Percentiles rank a stretch among this genome's conserved stretches.
Evolutionary conservation across 495 filamentous ascomycete species (phyloP).

Genomic region (Neurospora sp.): DNA sequence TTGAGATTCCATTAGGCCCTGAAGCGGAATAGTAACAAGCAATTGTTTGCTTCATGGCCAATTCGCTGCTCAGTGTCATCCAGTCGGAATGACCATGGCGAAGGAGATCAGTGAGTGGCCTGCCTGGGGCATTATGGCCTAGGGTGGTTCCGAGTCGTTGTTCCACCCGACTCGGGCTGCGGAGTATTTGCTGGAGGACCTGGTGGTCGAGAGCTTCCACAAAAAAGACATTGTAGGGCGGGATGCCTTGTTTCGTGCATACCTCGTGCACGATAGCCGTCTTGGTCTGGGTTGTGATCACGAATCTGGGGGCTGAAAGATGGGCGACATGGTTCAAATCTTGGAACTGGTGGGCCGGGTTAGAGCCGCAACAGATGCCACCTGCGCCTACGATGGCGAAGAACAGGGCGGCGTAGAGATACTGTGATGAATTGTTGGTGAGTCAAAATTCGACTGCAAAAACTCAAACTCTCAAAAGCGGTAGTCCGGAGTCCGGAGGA

Average conservation of each 20-base stretch:
- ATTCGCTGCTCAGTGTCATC: not conserved
- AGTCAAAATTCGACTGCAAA: not conserved
- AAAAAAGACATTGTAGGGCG: not conserved
- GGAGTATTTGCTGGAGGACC: not conserved
- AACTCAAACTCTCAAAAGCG: not conserved
- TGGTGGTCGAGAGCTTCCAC: not conserved
- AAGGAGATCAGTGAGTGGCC: constrained; percentile 1
- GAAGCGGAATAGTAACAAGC: constrained; percentile 9
- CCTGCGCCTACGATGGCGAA: constrained; percentile 6
- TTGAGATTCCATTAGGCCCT: constrained; percentile 14
- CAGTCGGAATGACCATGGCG: not conserved
- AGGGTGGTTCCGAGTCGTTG: not conserved
- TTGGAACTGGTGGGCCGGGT: constrained; percentile 2
- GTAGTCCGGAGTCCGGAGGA: not conserved
- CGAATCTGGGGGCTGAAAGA: not conserved
- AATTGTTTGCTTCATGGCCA: not conserved
- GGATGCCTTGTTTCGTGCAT: not conserved
- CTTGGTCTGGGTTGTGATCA: constrained; percentile 3
- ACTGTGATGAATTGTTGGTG: not conserved
- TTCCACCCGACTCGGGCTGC: not conserved
- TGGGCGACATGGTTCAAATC: constrained; percentile 2
- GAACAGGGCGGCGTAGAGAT: constrained; percentile 3
- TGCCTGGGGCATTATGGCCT: not conserved
- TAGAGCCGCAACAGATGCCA: constrained; percentile 3
- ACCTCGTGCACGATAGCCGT: not conserved